Conservation (phyloP, 176 grass and related monocot genomes). For the Carex scoparia region DNA sequence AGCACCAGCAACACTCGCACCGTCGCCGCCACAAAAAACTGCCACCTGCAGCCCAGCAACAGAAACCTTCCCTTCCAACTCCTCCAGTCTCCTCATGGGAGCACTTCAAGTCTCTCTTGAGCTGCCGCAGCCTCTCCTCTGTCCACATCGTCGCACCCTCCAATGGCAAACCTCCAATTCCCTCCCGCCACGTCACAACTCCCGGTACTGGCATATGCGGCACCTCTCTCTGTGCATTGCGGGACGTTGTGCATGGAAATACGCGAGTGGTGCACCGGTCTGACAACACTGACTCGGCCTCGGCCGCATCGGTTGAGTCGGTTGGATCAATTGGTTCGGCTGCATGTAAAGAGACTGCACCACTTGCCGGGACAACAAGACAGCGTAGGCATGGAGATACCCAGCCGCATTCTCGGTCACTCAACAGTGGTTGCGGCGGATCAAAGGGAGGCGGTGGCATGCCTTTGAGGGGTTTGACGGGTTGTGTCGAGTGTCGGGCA, state of each 20-base stretch:
- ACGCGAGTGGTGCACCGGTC: conserved; percentile 26
- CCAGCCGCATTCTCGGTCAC: conserved; percentile 35
- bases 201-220: conserved; percentile 32
- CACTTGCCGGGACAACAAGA: conserved; percentile 17
- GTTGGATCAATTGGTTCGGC: conserved; percentile 16
- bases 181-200: not conserved
- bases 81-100: conserved; percentile 53
- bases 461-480: conserved; percentile 49
- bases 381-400: conserved; percentile 22
- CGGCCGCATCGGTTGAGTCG: conserved; percentile 26
- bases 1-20: conserved; percentile 21
- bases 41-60: not conserved
- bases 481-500: conserved; percentile 84
- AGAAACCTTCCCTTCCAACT: not conserved
- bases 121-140: conserved; percentile 53
- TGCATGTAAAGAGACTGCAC: conserved; percentile 14
- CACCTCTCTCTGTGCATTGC: conserved; percentile 61
- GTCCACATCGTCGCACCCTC: conserved; percentile 50
- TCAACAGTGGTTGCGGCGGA: not conserved
- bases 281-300: conserved; percentile 42
- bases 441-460: conserved; percentile 27
- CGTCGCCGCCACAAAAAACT: conserved; percentile 61
- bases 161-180: not conserved
- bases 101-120: conserved; percentile 77
- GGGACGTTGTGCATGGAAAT: conserved; percentile 57